Percentiles rank a stretch among this genome's conserved stretches.
These are phyloP conservation scores for Cladosporium cucumerinum DNA, from an alignment of 2,329 filamentous ascomycete genomes.

Conservation along the genomic window DNA sequence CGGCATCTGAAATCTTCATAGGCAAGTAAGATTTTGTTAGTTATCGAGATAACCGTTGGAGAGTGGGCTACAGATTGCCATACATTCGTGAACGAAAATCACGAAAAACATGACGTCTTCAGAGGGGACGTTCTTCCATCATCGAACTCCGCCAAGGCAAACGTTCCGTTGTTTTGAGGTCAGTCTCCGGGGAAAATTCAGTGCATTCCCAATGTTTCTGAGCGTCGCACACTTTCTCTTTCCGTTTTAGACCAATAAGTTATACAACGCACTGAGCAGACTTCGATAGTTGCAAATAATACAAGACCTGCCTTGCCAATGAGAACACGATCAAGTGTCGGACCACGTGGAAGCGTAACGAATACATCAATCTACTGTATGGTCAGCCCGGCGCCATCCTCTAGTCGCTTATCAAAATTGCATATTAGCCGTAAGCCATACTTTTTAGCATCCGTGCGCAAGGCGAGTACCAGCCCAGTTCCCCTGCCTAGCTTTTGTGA, in stretches of 20 bases:
- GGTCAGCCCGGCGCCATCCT: not conserved
- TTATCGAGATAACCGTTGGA: not conserved
- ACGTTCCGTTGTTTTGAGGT: not conserved
- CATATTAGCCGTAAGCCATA: not conserved
- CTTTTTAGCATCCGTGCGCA: not conserved
- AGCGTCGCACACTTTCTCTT: not conserved
- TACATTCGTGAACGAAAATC: not conserved
- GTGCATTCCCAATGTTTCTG: not conserved
- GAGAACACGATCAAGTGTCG: not conserved
- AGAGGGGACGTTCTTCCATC: not conserved
- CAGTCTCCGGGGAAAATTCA: not conserved
- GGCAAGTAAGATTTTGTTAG: not conserved
- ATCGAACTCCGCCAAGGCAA: not conserved
- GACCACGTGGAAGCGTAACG: not conserved
- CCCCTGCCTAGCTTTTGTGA: not conserved
- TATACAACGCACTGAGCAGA: not conserved
- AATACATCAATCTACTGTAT: not conserved
- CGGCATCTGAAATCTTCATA: not conserved
- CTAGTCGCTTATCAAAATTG: not conserved
- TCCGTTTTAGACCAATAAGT: not conserved
- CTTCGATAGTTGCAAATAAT: not conserved
- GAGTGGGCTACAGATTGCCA: not conserved
- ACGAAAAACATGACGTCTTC: not conserved
- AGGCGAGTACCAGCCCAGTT: not conserved
- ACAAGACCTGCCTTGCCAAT: not conserved